Conservation (phyloP, 306 rosid genomes). For the Dryas drummondii region DNA sequence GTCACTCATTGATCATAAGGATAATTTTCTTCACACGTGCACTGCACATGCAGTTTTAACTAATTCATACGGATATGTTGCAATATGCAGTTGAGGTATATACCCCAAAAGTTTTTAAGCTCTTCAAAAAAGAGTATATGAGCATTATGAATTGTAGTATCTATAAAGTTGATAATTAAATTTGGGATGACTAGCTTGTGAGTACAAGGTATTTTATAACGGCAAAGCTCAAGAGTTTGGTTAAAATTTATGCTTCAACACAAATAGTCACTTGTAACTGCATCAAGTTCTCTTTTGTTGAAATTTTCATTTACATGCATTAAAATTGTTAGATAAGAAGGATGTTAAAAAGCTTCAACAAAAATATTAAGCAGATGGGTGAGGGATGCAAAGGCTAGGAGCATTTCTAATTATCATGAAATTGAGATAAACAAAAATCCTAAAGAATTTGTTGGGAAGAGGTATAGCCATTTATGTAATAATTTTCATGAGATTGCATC, state of each 20-base stretch:
- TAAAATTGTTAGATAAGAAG: conserved; percentile 6
- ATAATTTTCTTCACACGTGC: too few relatives aligned
- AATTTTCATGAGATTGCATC: neutral
- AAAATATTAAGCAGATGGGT: neutral
- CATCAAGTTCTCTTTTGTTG: neutral
- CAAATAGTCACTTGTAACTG: neutral
- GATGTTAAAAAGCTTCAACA: neutral
- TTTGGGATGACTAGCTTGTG: neutral
- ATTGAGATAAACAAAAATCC: neutral
- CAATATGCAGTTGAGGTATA: neutral
- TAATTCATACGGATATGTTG: neutral
- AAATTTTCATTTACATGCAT: neutral
- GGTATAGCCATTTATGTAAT: neutral
- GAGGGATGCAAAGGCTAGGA: neutral
- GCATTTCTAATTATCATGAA: neutral
- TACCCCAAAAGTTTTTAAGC: conserved; percentile 6
- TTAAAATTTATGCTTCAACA: neutral
- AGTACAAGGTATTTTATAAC: conserved; percentile 1
- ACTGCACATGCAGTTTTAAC: too few relatives aligned
- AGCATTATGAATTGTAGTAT: neutral
- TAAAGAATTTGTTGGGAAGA: neutral
- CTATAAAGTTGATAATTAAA: neutral
- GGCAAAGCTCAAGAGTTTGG: neutral
- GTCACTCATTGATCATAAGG: too few relatives aligned
- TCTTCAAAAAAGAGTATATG: conserved; percentile 4